Base-by-base conservation (phyloP, 257 asterid species). In the Plantago ovata region DNA sequence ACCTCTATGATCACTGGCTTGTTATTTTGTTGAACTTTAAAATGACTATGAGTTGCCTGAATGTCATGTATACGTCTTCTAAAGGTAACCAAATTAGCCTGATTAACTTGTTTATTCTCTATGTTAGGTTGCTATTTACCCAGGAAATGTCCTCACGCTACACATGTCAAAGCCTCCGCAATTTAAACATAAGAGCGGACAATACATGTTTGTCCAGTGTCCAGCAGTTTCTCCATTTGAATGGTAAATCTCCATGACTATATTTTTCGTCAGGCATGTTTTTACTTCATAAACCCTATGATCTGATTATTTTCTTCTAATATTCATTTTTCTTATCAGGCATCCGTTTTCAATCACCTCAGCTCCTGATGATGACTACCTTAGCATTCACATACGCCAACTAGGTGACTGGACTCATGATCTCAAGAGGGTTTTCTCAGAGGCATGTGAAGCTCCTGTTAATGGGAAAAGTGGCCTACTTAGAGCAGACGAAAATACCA, bases 301-400 rank as follows among this genome's bases (percentile, higher is more conserved):
- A 43, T 28, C 36, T 28, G 36, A 28, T 28, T 28, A 28, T 28
- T 3, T 8, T 28, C 36, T 28, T 28, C 36, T 8, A 28, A 28
- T 28, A 8, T 28, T 28, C 0, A 28, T 28, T 3, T 28, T 19
- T 20, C 8, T 13, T 19, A 22, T 13, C 75, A 91, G 98, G 96
- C 96, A 91, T 83, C 98, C 98, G 28, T 91, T 91, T 75, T 91
- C 98, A 51, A 87, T 91, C 56, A 87, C 98, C 21, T 91, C 98
- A 4, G 98, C 98, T 19, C 98, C 98, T 14, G 95, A 80, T 41
- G 98, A 91, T 62, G 92, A 87, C 64, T 91, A 77, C 77, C 82
- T 91, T n/a, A 87, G 98, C 75, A 68, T 91, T 79, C 98, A 91
- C 80, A 83, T 91, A 66, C 73, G 98, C 38, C 95, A 91, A 77